Conservation (phyloP, 495 filamentous ascomycete genomes). For the Coniosporium apollinis region DNA sequence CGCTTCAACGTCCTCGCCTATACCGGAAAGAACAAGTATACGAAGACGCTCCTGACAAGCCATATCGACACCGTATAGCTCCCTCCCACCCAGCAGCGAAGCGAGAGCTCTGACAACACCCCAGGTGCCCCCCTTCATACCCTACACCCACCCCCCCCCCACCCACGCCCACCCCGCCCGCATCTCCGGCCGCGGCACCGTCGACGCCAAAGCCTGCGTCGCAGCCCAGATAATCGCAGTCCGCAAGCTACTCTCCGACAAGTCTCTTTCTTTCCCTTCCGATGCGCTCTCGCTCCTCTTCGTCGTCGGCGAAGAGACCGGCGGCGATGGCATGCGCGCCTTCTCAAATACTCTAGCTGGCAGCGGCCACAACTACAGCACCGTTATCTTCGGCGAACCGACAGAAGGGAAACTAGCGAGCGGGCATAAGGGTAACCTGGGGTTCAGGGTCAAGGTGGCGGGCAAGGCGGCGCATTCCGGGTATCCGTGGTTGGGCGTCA, state of each 20-base stretch:
- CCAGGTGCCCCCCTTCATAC: slow-evolving; percentile 51
- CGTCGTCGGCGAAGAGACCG: slow-evolving; percentile 75
- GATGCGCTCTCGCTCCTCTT: slow-evolving; percentile 47
- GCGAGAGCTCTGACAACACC: neutral
- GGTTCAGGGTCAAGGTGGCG: slow-evolving; percentile 42
- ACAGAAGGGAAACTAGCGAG: slow-evolving; percentile 73
- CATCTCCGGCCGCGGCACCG: slow-evolving; percentile 62
- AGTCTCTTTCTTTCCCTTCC: neutral
- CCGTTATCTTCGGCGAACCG: slow-evolving; percentile 82
- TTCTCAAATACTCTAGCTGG: slow-evolving; percentile 36
- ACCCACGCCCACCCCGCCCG: slow-evolving; percentile 21
- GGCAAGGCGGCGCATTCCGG: slow-evolving; percentile 78
- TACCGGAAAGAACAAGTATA: slow-evolving; percentile 35
- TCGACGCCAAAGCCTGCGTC: slow-evolving; percentile 82
- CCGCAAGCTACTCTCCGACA: slow-evolving; percentile 36
- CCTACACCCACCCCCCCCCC: slow-evolving; percentile 32
- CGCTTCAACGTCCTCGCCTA: slow-evolving; percentile 73
- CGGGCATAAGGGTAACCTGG: slow-evolving; percentile 74
- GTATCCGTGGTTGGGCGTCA: slow-evolving; percentile 72
- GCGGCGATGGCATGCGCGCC: slow-evolving; percentile 69
- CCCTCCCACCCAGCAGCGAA: neutral
- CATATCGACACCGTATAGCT: slow-evolving; percentile 47
- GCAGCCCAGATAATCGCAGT: slow-evolving; percentile 56
- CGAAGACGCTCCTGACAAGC: slow-evolving; percentile 53
- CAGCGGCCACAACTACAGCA: slow-evolving; percentile 39